These are phyloP conservation scores for Flueggea neowawraea DNA, from an alignment of 441 rosid genomes.

Conservation along the genomic window DNA sequence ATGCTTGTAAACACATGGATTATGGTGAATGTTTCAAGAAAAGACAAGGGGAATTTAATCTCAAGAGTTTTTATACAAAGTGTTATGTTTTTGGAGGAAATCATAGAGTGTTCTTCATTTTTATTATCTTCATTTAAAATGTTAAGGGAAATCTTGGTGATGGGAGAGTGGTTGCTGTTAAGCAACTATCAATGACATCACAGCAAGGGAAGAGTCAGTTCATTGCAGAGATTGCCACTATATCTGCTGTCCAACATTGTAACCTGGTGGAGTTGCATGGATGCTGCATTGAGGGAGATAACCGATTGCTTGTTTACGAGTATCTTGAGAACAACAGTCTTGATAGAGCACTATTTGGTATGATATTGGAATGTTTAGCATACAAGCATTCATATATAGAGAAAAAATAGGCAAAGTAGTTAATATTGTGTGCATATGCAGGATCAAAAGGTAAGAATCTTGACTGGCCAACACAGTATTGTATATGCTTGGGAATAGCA, in stretches of 20 bases:
- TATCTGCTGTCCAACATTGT: slow-evolving; percentile 67
- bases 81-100: too few species aligned
- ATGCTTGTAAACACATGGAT: too few species aligned
- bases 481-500: slow-evolving; percentile 60
- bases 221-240: slow-evolving; percentile 40
- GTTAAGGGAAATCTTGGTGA: slow-evolving; percentile 41
- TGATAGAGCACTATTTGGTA: slow-evolving; percentile 65
- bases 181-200: slow-evolving; percentile 33
- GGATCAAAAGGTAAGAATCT: slow-evolving; percentile 30
- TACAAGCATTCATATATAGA: neutral
- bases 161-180: slow-evolving; percentile 49
- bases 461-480: slow-evolving; percentile 46
- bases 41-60: too few species aligned
- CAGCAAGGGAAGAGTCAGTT: slow-evolving; percentile 43
- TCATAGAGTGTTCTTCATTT: too few species aligned
- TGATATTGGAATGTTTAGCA: neutral
- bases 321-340: slow-evolving; percentile 62
- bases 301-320: slow-evolving; percentile 66
- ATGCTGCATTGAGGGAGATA: slow-evolving; percentile 58
- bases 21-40: too few species aligned
- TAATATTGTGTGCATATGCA: slow-evolving; percentile 5
- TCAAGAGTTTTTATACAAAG: too few species aligned
- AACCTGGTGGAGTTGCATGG: slow-evolving; percentile 71
- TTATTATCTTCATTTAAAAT: too few species aligned
- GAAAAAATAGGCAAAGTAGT: neutral